Conservation (phyloP, 2,329 filamentous ascomycete genomes). For the Coniella lustricola region DNA sequence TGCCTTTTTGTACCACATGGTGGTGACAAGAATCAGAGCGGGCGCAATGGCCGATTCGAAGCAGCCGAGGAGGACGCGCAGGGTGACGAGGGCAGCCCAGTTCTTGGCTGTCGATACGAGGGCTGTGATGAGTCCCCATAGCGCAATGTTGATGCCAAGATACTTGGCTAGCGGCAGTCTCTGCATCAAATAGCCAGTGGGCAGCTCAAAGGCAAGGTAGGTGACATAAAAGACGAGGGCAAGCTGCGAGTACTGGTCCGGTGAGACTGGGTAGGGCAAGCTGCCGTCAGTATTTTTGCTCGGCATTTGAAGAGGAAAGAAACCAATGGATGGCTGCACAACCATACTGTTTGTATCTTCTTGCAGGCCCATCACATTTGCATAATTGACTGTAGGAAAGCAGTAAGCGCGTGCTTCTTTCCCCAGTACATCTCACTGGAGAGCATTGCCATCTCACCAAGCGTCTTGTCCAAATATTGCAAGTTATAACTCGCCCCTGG, state of each 20-base stretch:
- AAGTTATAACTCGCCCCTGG: slow-evolving; percentile 26
- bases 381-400: slow-evolving; percentile 22
- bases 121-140: slow-evolving; percentile 42
- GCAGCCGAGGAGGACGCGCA: slow-evolving; percentile 43
- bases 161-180: slow-evolving; percentile 46
- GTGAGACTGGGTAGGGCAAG: slow-evolving; percentile 15
- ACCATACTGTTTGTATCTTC: slow-evolving; percentile 20
- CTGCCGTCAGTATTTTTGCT: not conserved
- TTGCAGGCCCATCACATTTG: slow-evolving; percentile 26
- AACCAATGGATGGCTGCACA: not conserved
- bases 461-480: slow-evolving; percentile 25
- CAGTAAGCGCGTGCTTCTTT: not conserved
- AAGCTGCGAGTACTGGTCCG: slow-evolving; percentile 24
- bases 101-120: slow-evolving; percentile 42
- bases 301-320: not conserved
- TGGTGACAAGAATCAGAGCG: slow-evolving; percentile 28
- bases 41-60: slow-evolving; percentile 49
- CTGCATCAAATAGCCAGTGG: slow-evolving; percentile 42
- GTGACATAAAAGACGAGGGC: slow-evolving; percentile 27
- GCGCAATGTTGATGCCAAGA: slow-evolving; percentile 35
- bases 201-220: slow-evolving; percentile 26
- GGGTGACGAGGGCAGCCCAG: slow-evolving; percentile 40
- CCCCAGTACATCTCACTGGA: no score
- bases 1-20: slow-evolving; percentile 29
- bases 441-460: slow-evolving; percentile 17